Evolutionary conservation across 2,329 filamentous ascomycete species (phyloP).

Genomic region (Aschersonia sp.): DNA sequence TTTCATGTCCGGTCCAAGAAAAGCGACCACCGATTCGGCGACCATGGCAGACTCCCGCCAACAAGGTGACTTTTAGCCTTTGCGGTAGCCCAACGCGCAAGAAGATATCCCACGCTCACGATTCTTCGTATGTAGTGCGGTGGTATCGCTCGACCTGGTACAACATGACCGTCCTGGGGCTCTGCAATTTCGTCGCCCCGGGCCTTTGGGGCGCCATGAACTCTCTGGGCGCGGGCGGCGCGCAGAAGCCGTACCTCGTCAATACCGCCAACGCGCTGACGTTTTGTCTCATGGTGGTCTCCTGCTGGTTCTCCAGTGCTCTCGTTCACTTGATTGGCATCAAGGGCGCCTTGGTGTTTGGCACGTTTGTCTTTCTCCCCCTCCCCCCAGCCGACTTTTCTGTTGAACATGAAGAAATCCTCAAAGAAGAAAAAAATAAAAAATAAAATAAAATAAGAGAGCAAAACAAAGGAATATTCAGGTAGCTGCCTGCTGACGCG

Average conservation of each 20-base stretch:
- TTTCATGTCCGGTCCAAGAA: too few species aligned
- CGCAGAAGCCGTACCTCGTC: constrained; percentile 48
- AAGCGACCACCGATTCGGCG: too few species aligned
- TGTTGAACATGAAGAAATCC: too few species aligned
- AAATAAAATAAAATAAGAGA: neutral
- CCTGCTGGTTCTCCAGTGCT: constrained; percentile 49
- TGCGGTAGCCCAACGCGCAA: too few species aligned
- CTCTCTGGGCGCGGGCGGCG: constrained; percentile 54
- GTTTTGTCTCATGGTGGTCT: constrained; percentile 59
- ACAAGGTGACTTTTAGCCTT: neutral
- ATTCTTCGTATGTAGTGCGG: constrained; percentile 26
- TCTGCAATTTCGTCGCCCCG: constrained; percentile 56
- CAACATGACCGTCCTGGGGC: constrained; percentile 56
- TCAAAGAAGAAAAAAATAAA: neutral
- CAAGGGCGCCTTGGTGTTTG: constrained; percentile 55
- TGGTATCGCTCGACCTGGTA: constrained; percentile 61
- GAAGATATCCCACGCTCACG: neutral
- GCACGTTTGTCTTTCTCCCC: constrained; percentile 32
- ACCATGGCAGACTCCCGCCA: neutral
- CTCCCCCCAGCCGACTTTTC: too few species aligned
- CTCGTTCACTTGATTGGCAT: constrained; percentile 56
- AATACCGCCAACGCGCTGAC: constrained; percentile 59
- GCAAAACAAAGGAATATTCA: neutral
- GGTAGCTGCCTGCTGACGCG: neutral
- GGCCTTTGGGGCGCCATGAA: constrained; percentile 66